These are phyloP conservation scores for Amanita pseudoporphyria DNA, from an alignment of 768 basidiomycete species.

Conservation along the genomic window DNA sequence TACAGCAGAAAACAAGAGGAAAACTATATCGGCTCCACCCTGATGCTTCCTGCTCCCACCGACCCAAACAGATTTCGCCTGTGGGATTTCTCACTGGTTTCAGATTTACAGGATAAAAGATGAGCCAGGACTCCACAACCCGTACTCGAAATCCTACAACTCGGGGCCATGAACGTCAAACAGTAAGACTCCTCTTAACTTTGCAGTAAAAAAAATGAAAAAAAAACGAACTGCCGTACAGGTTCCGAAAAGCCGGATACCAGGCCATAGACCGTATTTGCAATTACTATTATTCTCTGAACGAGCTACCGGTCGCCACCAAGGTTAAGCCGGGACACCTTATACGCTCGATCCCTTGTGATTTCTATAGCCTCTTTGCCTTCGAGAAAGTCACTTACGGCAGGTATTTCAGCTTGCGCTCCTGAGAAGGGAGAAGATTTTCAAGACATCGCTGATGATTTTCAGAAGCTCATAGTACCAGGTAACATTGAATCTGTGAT, in stretches of 20 bases:
- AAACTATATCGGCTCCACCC: too few relatives aligned
- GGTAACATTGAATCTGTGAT: conserved; percentile 28
- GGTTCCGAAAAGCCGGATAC: conserved; percentile 82
- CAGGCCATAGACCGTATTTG: conserved; percentile 86
- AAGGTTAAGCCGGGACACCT: conserved; percentile 82
- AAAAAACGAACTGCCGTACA: conserved; percentile 22
- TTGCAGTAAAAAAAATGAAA: not conserved
- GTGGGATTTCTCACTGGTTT: not conserved
- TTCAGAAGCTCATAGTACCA: conserved; percentile 70
- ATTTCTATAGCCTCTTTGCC: conserved; percentile 8
- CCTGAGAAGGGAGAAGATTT: conserved; percentile 68
- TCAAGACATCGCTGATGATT: conserved; percentile 64
- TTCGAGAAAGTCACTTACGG: not conserved
- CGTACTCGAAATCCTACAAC: too few relatives aligned
- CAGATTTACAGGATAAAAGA: too few relatives aligned
- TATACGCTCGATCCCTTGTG: conserved; percentile 55
- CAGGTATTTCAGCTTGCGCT: not conserved
- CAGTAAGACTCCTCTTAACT: conserved; percentile 20
- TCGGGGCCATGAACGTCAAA: conserved; percentile 48
- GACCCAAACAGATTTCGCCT: not conserved
- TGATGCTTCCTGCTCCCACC: too few relatives aligned
- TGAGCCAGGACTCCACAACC: too few relatives aligned
- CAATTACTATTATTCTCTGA: conserved; percentile 71
- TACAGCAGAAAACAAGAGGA: conserved; percentile 1
- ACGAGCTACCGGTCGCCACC: conserved; percentile 53